phyloP scores from a whole-genome alignment of 2,329 filamentous ascomycete genomes.

The Fusarium oxysporum region DNA sequence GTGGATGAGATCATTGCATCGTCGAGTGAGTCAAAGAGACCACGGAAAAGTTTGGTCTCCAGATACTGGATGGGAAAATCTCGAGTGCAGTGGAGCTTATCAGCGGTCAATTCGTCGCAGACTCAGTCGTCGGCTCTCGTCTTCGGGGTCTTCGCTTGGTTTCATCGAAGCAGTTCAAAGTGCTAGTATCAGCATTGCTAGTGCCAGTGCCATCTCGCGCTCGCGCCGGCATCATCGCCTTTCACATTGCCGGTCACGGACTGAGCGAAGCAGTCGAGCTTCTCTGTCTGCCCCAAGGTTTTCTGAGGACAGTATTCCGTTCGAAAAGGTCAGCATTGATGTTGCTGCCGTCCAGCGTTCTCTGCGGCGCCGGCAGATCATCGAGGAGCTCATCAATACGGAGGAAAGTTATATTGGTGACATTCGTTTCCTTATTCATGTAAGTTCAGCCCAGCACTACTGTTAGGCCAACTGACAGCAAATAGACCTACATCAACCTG shows the following conservation, averaged over 20 bases:
- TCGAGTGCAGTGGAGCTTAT: slow-evolving; percentile 2
- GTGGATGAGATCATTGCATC: slow-evolving; percentile 79
- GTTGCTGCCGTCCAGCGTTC: slow-evolving; percentile 77
- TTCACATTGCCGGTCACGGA: slow-evolving; percentile 67
- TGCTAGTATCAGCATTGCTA: slow-evolving; percentile 81
- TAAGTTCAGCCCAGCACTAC: slow-evolving; percentile 54
- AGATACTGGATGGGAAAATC: slow-evolving; percentile 16
- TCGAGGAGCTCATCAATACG: slow-evolving; percentile 87
- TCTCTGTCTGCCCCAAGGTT: slow-evolving; percentile 70
- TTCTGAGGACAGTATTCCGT: slow-evolving; percentile 73
- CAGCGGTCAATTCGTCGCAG: slow-evolving; percentile 17
- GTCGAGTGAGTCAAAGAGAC: slow-evolving; percentile 60
- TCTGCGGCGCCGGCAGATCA: slow-evolving; percentile 78
- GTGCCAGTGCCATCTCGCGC: slow-evolving; percentile 74
- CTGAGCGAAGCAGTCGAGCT: slow-evolving; percentile 71
- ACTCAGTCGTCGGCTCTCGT: slow-evolving; percentile 64
- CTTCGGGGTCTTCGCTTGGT: slow-evolving; percentile 79
- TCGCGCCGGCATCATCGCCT: slow-evolving; percentile 65
- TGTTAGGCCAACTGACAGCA: slow-evolving; percentile 32
- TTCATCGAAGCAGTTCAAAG: slow-evolving; percentile 87
- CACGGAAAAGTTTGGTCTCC: slow-evolving; percentile 40
- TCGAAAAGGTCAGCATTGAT: slow-evolving; percentile 70
- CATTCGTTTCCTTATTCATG: slow-evolving; percentile 86
- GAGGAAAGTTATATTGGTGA: slow-evolving; percentile 92
- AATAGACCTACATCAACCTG: slow-evolving; percentile 78